phyloP scores from a whole-genome alignment of 352 stramenopile genomes.

The Thalassiosira hispida region DNA sequence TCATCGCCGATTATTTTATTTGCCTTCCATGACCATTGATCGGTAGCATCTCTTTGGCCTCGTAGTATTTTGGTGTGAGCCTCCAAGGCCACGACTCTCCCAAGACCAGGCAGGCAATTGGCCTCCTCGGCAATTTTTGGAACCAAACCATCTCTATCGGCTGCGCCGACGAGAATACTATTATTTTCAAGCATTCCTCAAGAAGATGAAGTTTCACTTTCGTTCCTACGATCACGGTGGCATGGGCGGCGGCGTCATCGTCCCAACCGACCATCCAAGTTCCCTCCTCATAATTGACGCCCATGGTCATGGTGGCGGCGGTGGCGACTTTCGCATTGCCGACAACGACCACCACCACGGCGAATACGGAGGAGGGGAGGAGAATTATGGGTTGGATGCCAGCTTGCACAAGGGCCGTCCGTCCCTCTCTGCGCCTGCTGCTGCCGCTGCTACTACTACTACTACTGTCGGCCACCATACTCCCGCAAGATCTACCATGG shows the following conservation, averaged over 20 bases:
- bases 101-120: no score
- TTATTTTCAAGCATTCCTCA: not conserved
- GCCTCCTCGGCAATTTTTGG: no score
- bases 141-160: no score
- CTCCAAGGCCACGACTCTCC: no score
- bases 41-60: no score
- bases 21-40: no score
- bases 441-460: no score
- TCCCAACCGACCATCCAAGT: conserved; percentile 6
- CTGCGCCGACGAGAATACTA: not conserved
- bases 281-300: conserved; percentile 8
- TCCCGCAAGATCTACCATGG: no score
- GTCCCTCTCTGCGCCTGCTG: not conserved
- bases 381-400: not conserved
- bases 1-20: no score
- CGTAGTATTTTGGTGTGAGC: no score
- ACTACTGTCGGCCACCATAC: no score
- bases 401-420: not conserved
- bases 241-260: not conserved
- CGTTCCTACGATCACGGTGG: conserved; percentile 15
- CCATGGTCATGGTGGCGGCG: not conserved
- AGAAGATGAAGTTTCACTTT: conserved; percentile 45
- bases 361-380: not conserved
- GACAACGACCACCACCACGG: not conserved
- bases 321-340: not conserved